These are phyloP conservation scores for Talaromyces sp. DNA, from an alignment of 2,329 filamentous ascomycete genomes.

Conservation along the genomic window DNA sequence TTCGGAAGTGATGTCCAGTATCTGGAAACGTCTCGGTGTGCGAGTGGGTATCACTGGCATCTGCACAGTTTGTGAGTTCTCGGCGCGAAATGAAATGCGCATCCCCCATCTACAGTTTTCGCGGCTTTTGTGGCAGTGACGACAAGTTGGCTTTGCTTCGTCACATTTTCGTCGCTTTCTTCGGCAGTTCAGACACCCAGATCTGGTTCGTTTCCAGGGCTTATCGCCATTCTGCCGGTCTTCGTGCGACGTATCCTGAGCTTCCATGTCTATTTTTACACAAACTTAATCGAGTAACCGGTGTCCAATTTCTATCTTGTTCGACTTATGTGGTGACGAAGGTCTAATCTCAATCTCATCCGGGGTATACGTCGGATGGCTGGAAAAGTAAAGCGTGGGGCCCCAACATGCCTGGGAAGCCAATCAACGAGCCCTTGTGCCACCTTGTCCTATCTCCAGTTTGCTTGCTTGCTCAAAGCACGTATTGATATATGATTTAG, in stretches of 20 bases:
- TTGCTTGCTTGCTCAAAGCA: neutral
- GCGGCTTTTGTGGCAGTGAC: neutral
- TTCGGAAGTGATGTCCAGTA: slow-evolving; percentile 6
- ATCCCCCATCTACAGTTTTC: slow-evolving; percentile 10
- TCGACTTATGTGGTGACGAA: neutral
- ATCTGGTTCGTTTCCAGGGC: slow-evolving; percentile 7
- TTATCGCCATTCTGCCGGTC: neutral
- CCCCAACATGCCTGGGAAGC: neutral
- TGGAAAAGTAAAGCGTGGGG: neutral
- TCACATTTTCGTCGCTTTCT: slow-evolving; percentile 8
- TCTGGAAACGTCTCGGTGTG: slow-evolving; percentile 3
- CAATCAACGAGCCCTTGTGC: neutral
- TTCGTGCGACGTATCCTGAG: neutral
- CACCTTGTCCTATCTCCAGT: neutral
- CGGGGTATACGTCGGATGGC: neutral
- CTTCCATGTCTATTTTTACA: neutral
- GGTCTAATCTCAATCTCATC: neutral
- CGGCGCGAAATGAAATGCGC: slow-evolving; percentile 6
- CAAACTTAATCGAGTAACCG: too few relatives aligned
- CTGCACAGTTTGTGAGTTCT: slow-evolving; percentile 8
- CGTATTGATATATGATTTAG: too few relatives aligned
- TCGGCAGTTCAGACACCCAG: slow-evolving; percentile 11
- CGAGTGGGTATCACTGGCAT: neutral
- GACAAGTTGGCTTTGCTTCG: slow-evolving; percentile 3
- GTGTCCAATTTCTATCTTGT: too few relatives aligned